Conservation (phyloP, 2,329 filamentous ascomycete species). For the Aspergillus arachidicola region DNA sequence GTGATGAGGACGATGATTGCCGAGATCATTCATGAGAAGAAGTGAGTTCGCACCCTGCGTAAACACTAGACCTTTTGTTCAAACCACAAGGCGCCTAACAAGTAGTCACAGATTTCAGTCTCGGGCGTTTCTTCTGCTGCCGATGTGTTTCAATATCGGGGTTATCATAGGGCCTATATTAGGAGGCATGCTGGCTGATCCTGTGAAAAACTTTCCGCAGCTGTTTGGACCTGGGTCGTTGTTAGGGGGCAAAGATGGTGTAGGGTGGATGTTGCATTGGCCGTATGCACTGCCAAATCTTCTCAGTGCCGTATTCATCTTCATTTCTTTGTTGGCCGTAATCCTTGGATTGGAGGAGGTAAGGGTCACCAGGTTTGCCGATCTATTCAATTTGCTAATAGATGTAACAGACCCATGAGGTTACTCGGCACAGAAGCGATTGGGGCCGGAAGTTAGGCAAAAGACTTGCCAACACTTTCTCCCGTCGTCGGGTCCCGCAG, state of each 20-base stretch:
- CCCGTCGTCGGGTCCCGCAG: constrained; percentile 24
- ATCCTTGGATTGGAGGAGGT: constrained; percentile 70
- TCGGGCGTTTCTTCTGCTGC: constrained; percentile 61
- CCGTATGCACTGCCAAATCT: constrained; percentile 73
- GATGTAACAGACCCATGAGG: constrained; percentile 37
- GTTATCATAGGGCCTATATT: constrained; percentile 62
- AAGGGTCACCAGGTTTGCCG: constrained; percentile 12
- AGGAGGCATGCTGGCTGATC: constrained; percentile 70
- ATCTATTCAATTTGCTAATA: neutral
- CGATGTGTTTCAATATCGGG: constrained; percentile 71
- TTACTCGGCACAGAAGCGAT: constrained; percentile 42
- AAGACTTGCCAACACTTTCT: constrained; percentile 32
- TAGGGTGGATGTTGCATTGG: constrained; percentile 65
- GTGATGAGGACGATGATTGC: constrained; percentile 75
- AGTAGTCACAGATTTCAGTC: constrained; percentile 43
- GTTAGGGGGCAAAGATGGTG: constrained; percentile 60
- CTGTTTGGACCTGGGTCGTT: constrained; percentile 64
- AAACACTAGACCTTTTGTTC: neutral
- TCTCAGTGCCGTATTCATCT: constrained; percentile 64
- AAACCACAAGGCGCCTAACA: neutral
- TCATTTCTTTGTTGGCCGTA: constrained; percentile 57
- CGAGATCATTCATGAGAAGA: constrained; percentile 72
- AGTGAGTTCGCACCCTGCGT: constrained; percentile 41
- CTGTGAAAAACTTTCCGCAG: constrained; percentile 61
- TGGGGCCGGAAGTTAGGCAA: constrained; percentile 45